Evolutionary conservation across 306 rosid genomes (phyloP), one percentile per base, ranked within the genome.

Genomic region (Castanea mollissima): DNA sequence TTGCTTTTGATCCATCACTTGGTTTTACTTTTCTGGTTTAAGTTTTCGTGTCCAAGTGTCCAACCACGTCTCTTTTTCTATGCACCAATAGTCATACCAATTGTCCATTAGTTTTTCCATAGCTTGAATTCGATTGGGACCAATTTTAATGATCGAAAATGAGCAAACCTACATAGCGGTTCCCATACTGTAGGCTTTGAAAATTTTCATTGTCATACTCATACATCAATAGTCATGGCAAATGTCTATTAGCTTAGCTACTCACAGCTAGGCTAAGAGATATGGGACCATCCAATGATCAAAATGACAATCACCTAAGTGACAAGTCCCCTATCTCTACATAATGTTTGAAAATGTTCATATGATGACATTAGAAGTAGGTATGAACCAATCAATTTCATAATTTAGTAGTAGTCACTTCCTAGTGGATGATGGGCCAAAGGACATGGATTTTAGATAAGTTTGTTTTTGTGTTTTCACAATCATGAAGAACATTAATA

Each of bases 221-320:
- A 49, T 12, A 11, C 34, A 4, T 27, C 34, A 27, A 62, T 27
- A 14, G 34, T 62, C 69, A 62, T 62, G 34, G 10, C 69, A 62
- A 21, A 1, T 25, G 21, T 12, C 25, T 1, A 68, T 49, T 11
- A 31, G 56, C 71, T 49, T 11, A 31, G 56, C 63, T 41, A 62
- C 25, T 59, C 31, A 32, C 78, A 83, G 20, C 75, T 34, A 41
- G 71, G n/a, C 54, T 41, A 34, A 54, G 67, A 83, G 58, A 71
- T 41, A 2, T 41, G 87, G 90, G 89, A 84, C 88, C 87, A 73
- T 77, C 31, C n/a, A 19, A 59, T 55, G 51, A 78, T 83, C 83
- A 49, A 82, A 41, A 41, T 41, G 46, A 41, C 46, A 38, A 69
- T 27, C 11, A 29, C 75, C 73, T 69, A 9, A 78, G 32, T 32